phyloP scores from a whole-genome alignment of 2,329 filamentous ascomycete species.

The Penicillium freii region DNA sequence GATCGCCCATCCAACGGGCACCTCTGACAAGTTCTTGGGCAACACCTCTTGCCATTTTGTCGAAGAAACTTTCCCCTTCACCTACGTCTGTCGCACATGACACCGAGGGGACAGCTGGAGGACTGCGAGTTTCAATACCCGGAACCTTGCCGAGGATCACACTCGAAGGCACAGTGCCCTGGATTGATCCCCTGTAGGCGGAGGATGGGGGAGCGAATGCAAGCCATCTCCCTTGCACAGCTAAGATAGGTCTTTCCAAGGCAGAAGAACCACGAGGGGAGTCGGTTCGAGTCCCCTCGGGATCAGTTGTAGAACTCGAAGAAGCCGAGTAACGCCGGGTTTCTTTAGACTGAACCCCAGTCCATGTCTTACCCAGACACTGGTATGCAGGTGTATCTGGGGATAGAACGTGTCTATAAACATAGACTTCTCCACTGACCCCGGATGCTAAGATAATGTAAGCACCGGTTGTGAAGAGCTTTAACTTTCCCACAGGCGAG shows the following conservation, averaged over 20 bases:
- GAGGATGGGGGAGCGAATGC: slow-evolving; percentile 45
- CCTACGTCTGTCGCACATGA: slow-evolving; percentile 48
- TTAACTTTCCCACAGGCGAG: slow-evolving; percentile 68
- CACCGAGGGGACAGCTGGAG: slow-evolving; percentile 43
- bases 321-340: slow-evolving; percentile 47
- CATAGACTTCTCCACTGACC: slow-evolving; percentile 79
- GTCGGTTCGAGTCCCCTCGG: slow-evolving; percentile 43
- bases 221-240: slow-evolving; percentile 48
- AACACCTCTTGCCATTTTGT: slow-evolving; percentile 50
- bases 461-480: slow-evolving; percentile 68
- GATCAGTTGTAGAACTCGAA: slow-evolving; percentile 46
- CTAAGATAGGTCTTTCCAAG: slow-evolving; percentile 42
- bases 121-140: slow-evolving; percentile 44
- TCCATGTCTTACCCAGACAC: slow-evolving; percentile 91
- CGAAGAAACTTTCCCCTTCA: slow-evolving; percentile 48
- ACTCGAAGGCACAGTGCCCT: slow-evolving; percentile 40
- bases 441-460: slow-evolving; percentile 76
- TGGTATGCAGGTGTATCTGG: slow-evolving; percentile 44
- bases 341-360: slow-evolving; percentile 64
- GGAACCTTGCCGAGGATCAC: slow-evolving; percentile 38
- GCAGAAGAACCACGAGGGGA: slow-evolving; percentile 29
- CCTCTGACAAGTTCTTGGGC: slow-evolving; percentile 50
- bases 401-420: slow-evolving; percentile 55
- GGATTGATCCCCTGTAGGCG: slow-evolving; percentile 40
- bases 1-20: slow-evolving; percentile 51